Evolutionary conservation across 192 early-diverging fungal species (phyloP).

Genomic region (Gonapodya prolifera): DNA sequence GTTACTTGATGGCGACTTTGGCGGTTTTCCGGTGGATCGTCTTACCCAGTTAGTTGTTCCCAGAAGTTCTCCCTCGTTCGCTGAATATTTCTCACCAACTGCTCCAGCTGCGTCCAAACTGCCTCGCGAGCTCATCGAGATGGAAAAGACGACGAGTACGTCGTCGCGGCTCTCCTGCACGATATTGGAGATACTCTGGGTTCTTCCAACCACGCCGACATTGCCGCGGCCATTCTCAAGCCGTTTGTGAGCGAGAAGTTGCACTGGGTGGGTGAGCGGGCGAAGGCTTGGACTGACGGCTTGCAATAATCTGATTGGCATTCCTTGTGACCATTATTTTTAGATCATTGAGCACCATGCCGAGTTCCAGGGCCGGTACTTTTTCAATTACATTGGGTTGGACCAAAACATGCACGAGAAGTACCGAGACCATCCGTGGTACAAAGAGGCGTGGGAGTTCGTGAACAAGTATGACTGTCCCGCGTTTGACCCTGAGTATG

Average conservation of each 20-base stretch:
- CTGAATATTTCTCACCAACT: too few relatives aligned
- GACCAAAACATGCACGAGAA: background rate
- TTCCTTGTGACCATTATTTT: background rate
- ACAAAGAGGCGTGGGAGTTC: background rate
- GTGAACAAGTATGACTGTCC: background rate
- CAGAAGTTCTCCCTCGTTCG: too few relatives aligned
- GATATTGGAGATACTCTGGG: background rate
- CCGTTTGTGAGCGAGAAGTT: background rate
- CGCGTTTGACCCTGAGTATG: background rate
- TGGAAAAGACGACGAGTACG: background rate
- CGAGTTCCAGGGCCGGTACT: constrained; percentile 3
- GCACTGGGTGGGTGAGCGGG: background rate
- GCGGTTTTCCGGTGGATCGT: background rate
- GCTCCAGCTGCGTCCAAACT: background rate
- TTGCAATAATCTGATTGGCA: background rate
- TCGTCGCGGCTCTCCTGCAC: background rate
- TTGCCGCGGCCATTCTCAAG: background rate
- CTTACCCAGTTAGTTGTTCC: too few relatives aligned
- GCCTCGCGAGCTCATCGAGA: background rate
- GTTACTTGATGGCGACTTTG: background rate
- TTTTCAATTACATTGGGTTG: constrained; percentile 1
- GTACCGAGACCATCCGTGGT: constrained; percentile 1
- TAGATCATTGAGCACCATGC: background rate
- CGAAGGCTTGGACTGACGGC: background rate
- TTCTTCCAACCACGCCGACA: background rate